These are phyloP conservation scores for Lotus japonicus DNA, from an alignment of 306 rosid genomes.

Conservation along the genomic window DNA sequence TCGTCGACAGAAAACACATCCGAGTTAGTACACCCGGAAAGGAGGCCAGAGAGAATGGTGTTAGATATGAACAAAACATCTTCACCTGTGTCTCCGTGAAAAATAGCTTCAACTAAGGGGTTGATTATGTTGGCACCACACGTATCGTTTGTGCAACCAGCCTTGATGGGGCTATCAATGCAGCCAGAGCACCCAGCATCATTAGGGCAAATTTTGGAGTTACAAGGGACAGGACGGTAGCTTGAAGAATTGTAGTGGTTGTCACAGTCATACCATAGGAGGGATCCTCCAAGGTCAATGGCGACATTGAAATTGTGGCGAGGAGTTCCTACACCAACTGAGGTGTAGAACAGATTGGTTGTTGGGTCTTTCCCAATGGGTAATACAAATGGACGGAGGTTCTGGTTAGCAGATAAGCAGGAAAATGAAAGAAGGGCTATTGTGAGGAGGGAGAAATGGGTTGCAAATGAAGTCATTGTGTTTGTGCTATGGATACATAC, in stretches of 20 bases:
- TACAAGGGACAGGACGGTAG: neutral
- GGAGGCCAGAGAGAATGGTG: neutral
- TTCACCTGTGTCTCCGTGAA: neutral
- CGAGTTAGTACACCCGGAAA: neutral
- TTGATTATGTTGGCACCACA: conserved; percentile 6
- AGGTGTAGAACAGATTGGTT: neutral
- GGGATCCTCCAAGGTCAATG: neutral
- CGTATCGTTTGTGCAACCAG: conserved; percentile 20
- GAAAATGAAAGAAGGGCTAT: no score
- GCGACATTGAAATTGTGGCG: neutral
- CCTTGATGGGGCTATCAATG: neutral
- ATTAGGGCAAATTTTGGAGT: neutral
- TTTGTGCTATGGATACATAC: no score
- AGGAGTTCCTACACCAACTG: neutral
- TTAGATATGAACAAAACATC: conserved; percentile 5
- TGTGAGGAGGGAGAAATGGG: no score
- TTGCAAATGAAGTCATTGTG: no score
- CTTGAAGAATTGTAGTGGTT: conserved; percentile 14
- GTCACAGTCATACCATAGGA: neutral
- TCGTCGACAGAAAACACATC: neutral
- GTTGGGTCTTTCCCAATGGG: neutral
- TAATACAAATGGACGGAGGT: no score
- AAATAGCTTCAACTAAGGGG: neutral
- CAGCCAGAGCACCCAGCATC: neutral
- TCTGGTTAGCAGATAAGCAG: no score